These are phyloP conservation scores for Oleoguttula mirabilis DNA, from an alignment of 495 filamentous ascomycete species.

Conservation along the genomic window DNA sequence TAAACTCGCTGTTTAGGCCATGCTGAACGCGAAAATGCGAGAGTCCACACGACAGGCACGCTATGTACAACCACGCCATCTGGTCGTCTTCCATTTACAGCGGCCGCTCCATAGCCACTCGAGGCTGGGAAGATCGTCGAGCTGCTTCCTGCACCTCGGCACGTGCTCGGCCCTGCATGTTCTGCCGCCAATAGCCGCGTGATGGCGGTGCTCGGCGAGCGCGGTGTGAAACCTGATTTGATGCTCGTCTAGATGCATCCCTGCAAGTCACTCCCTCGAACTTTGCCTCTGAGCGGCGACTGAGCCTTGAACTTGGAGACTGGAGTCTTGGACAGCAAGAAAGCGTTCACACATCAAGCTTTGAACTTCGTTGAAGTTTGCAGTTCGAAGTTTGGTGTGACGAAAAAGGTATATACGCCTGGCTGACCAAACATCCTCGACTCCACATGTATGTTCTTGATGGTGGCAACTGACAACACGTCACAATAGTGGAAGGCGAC, in stretches of 20 bases:
- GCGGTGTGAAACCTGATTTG: background rate
- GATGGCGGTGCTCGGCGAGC: background rate
- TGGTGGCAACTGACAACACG: too few relatives aligned
- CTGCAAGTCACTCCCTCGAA: too few relatives aligned
- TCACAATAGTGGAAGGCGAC: too few relatives aligned
- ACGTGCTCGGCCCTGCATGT: background rate
- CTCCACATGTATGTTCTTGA: too few relatives aligned
- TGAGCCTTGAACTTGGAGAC: too few relatives aligned
- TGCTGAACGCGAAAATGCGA: background rate
- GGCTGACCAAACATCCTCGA: too few relatives aligned
- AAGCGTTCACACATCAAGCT: too few relatives aligned
- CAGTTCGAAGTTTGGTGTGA: too few relatives aligned
- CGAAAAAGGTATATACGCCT: too few relatives aligned
- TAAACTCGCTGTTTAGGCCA: background rate
- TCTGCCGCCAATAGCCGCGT: background rate
- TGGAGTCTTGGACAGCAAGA: too few relatives aligned
- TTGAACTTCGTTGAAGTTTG: too few relatives aligned
- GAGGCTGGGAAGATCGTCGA: constrained; percentile 6
- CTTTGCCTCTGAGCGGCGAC: too few relatives aligned
- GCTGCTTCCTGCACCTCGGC: background rate
- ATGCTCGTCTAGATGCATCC: background rate
- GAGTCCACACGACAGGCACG: background rate
- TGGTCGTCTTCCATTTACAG: background rate
- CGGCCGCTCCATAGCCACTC: constrained; percentile 16
- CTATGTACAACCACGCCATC: background rate